Conservation (phyloP, 1,284 basidiomycete genomes). For the Moesziomyces sp. region DNA sequence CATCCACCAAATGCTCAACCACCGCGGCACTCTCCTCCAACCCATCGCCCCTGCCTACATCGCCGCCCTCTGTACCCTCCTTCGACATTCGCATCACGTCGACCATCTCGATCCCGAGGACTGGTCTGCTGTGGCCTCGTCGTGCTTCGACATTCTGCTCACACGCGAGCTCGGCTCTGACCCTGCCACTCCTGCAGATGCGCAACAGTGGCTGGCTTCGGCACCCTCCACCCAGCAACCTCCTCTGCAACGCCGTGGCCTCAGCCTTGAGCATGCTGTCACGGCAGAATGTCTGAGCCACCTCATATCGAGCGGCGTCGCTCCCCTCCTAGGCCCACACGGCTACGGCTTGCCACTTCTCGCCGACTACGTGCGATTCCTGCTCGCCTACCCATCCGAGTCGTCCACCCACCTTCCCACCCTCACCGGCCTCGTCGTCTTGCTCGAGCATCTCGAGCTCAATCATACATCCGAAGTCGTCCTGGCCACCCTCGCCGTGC, state of each 20-base stretch:
- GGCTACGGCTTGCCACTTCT: constrained; percentile 41
- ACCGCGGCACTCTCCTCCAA: constrained; percentile 73
- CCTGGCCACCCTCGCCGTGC: constrained; percentile 21
- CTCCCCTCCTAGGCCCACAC: constrained; percentile 34
- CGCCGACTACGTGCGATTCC: constrained; percentile 44
- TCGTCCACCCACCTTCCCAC: constrained; percentile 52
- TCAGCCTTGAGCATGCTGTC: constrained; percentile 52
- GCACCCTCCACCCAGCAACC: too few relatives aligned
- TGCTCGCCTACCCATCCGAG: constrained; percentile 34
- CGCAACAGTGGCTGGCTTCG: constrained; percentile 16
- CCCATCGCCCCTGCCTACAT: constrained; percentile 82
- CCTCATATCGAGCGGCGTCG: constrained; percentile 35
- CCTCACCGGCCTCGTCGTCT: constrained; percentile 41
- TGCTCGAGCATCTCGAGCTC: constrained; percentile 49
- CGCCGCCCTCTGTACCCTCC: constrained; percentile 77
- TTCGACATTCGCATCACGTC: constrained; percentile 79
- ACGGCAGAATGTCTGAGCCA: constrained; percentile 42
- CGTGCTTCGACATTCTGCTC: constrained; percentile 73
- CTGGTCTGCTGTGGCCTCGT: constrained; percentile 78
- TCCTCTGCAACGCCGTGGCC: constrained; percentile 6
- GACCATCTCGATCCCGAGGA: constrained; percentile 76
- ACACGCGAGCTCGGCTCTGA: constrained; percentile 26
- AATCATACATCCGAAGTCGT: constrained; percentile 37
- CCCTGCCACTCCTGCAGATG: background rate
- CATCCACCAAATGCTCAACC: constrained; percentile 75